A percentile compares a stretch with the other conserved stretches of the same genome.
Conservation (phyloP, 1,284 basidiomycete species). For the Trichosporon sp. region DNA sequence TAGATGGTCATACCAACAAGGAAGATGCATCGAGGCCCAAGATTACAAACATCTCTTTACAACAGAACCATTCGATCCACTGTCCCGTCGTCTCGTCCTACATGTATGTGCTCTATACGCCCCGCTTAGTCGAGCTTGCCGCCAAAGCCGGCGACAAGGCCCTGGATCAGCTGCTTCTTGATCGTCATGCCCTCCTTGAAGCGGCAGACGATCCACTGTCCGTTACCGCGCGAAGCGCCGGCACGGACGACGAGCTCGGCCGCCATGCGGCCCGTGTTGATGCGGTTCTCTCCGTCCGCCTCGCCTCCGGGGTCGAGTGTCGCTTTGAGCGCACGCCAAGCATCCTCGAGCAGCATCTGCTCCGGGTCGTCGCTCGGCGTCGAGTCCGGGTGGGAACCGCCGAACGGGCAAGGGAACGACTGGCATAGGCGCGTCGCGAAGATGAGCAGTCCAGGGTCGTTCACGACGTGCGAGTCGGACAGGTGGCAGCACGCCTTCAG, state of each 20-base stretch:
- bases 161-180: constrained; percentile 46
- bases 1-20: background rate
- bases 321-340: constrained; percentile 50
- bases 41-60: constrained; percentile 21
- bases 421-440: constrained; percentile 56
- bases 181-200: constrained; percentile 54
- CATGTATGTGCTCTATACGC: constrained; percentile 6
- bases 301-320: constrained; percentile 53
- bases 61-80: constrained; percentile 16
- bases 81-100: background rate
- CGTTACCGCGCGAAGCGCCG: constrained; percentile 43
- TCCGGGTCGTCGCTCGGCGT: constrained; percentile 46
- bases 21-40: constrained; percentile 13
- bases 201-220: constrained; percentile 50
- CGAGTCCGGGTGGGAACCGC: constrained; percentile 45
- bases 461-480: constrained; percentile 55
- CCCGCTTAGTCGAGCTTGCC: constrained; percentile 45
- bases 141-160: constrained; percentile 53
- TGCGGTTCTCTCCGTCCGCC: constrained; percentile 52
- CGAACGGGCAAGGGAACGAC: constrained; percentile 50
- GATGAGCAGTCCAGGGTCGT: constrained; percentile 55
- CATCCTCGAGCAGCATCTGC: constrained; percentile 52
- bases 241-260: constrained; percentile 55
- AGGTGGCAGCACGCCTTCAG: constrained; percentile 56
- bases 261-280: constrained; percentile 56